Percentiles rank a stretch among this genome's conserved stretches.
These are phyloP conservation scores for Calonectria montana DNA, from an alignment of 2,329 filamentous ascomycete genomes.

Conservation along the genomic window DNA sequence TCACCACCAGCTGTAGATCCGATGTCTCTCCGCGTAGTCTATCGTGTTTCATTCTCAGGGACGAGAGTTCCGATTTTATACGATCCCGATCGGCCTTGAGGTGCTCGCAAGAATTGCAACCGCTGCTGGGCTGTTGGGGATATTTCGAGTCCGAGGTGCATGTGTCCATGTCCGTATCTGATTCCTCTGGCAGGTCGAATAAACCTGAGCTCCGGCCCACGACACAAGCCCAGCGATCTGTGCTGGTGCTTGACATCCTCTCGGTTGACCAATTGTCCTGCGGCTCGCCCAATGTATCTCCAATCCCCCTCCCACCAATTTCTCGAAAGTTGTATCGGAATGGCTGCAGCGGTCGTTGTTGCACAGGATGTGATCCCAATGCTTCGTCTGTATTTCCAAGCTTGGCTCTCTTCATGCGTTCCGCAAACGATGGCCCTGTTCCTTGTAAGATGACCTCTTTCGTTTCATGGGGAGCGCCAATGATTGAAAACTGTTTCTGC, in stretches of 20 bases:
- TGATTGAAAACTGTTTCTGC: background rate
- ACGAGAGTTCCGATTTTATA: background rate
- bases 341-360: background rate
- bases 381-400: background rate
- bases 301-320: background rate
- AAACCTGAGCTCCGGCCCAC: background rate
- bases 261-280: constrained; percentile 4
- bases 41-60: background rate
- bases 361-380: background rate
- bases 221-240: background rate
- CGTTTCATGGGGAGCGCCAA: background rate
- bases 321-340: constrained; percentile 47
- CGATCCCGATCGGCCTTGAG: background rate
- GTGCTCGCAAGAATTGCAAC: background rate
- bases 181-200: background rate
- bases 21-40: constrained; percentile 3
- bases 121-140: background rate
- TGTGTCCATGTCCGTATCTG: background rate
- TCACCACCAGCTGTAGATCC: background rate
- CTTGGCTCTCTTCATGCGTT: background rate
- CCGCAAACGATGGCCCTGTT: background rate
- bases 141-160: background rate
- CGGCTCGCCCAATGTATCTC: background rate
- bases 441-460: background rate
- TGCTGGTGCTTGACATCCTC: background rate